Percentiles rank a stretch among this genome's conserved stretches.
phyloP scores from a whole-genome alignment of 2,329 filamentous ascomycete genomes.

The Colletotrichum simmondsii region DNA sequence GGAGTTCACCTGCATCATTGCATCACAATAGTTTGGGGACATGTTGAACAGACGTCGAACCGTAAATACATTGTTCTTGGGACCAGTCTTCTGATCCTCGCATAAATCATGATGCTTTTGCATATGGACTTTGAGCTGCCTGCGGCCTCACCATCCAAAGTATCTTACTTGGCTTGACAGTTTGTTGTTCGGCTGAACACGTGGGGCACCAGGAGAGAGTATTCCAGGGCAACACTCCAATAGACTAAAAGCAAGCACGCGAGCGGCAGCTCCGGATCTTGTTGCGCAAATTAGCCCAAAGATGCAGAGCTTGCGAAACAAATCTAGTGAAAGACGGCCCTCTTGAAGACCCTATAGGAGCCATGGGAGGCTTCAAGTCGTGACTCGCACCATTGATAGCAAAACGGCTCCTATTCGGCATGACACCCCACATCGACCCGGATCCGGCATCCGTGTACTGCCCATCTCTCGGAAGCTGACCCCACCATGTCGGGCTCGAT shows the following conservation, averaged over 20 bases:
- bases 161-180: too few relatives aligned
- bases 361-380: background rate
- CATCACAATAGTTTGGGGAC: background rate
- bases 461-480: background rate
- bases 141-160: too few relatives aligned
- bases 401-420: slow-evolving; percentile 1
- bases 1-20: background rate
- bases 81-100: background rate
- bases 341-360: background rate
- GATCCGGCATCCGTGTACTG: slow-evolving; percentile 3
- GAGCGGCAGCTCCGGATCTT: background rate
- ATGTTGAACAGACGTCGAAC: background rate
- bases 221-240: background rate
- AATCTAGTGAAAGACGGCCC: background rate
- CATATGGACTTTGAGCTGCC: too few relatives aligned
- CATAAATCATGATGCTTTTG: too few relatives aligned
- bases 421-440: background rate
- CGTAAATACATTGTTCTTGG: background rate
- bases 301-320: background rate
- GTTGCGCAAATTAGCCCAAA: background rate
- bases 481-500: slow-evolving; percentile 5
- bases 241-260: background rate
- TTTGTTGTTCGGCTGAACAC: too few relatives aligned
- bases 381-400: background rate
- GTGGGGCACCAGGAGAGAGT: too few relatives aligned